Base-by-base conservation (phyloP, 495 filamentous ascomycete genomes). In the Neurospora discreta region DNA sequence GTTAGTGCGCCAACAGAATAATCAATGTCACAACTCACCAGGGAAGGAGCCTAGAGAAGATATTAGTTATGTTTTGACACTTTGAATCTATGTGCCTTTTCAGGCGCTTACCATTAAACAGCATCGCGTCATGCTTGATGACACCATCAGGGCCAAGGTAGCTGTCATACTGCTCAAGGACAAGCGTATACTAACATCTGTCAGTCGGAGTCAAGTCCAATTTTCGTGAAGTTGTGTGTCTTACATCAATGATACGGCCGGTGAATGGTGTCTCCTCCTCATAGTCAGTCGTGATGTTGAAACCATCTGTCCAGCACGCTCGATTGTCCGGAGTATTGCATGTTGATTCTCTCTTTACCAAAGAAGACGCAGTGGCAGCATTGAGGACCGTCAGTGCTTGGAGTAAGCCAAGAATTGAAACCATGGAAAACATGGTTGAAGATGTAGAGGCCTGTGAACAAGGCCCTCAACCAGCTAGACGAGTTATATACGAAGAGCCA, bases 111-210 rank as follows among this genome's bases (percentile, higher is more conserved):
- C 52, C 23, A 23, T 71, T 71, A 58, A 71, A 65, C 39, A 71
- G 38, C 70, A 71, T 71, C 15, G 70, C 70, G 13, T 65, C 40
- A 68, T 68, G 44, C 70, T 71, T 71, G 30, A 39, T 3, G 26
- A 3, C 30, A 18, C 70, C 70, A 40, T 71, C 70, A 9, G 70
- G 70, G 13, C 70, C 43, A 38, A 23, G 26, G 5, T 38, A 71
- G 18, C 33, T 33, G 6, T 71, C 70, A 20, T 65, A n/a, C 26
- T 71, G 18, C 23, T 46, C 58, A 10, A 71, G 44, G 30, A 65
- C 70, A 39, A 71, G 43, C 8, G 44, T 36, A 8, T 71, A 71
- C 43, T 71, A 60, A 33, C 26, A 60, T 60, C 13, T 60, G 52
- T 60, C 18, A 60, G 52, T 16, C 6, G 16, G 20, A 18, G 39